Percentiles rank a stretch among this genome's conserved stretches.
Evolutionary conservation across 1,284 basidiomycete genomes (phyloP).

Genomic region (Tremellales sp.): DNA sequence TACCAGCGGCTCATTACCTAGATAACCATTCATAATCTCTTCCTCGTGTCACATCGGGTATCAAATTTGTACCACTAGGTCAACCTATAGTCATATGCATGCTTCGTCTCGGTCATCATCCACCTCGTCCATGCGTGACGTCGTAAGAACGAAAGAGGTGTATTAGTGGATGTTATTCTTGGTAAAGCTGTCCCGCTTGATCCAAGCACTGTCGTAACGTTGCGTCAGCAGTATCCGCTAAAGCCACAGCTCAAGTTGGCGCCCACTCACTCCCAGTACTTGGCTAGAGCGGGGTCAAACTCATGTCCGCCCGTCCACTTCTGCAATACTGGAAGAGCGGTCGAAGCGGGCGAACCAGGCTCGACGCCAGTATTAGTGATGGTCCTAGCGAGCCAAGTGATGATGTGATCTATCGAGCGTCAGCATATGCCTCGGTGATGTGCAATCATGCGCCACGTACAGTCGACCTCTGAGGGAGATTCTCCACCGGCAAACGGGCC

Average conservation of each 20-base stretch:
- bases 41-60: no score
- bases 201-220: conserved; percentile 34
- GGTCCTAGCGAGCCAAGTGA: conserved; percentile 45
- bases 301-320: conserved; percentile 33
- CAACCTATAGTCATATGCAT: no score
- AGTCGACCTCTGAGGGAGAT: conserved; percentile 41
- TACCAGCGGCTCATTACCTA: no score
- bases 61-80: no score
- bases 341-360: conserved; percentile 20
- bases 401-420: conserved; percentile 37
- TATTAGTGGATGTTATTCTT: conserved; percentile 30
- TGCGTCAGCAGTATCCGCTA: not conserved
- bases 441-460: no score
- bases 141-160: no score
- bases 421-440: not conserved
- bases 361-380: conserved; percentile 37
- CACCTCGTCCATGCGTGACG: no score
- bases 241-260: not conserved
- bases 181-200: conserved; percentile 34
- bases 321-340: conserved; percentile 29
- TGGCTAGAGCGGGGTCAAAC: conserved; percentile 35
- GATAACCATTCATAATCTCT: no score
- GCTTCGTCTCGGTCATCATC: no score
- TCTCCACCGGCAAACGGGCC: conserved; percentile 31
- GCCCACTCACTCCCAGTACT: conserved; percentile 43